Conservation (phyloP, 768 basidiomycete species). For the Boletus pseudopeckii region DNA sequence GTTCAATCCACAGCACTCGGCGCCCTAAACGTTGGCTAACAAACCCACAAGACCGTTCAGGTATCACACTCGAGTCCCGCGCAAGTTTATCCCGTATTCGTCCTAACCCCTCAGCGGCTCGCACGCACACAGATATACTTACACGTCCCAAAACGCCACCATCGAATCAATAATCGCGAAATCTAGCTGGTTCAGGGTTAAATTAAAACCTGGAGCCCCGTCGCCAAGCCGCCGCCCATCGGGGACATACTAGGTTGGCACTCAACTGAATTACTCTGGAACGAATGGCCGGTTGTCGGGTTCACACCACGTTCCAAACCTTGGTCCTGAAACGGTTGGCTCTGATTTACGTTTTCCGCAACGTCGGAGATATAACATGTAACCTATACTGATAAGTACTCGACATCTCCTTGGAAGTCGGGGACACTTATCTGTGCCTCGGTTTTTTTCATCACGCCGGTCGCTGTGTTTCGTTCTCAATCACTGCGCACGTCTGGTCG, state of each 20-base stretch:
- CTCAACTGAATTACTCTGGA: too few species aligned
- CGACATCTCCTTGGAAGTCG: background rate
- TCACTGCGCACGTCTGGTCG: background rate
- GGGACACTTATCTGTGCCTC: background rate
- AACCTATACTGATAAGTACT: background rate
- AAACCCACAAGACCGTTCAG: background rate
- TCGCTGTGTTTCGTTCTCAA: background rate
- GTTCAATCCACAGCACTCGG: background rate
- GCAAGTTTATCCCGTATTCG: too few species aligned
- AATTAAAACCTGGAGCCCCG: background rate
- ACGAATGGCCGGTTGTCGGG: background rate
- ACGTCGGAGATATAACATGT: background rate
- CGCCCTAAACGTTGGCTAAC: background rate
- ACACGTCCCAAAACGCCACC: too few species aligned
- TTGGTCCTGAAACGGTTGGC: constrained; percentile 12
- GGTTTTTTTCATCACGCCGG: background rate
- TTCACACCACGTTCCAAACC: background rate
- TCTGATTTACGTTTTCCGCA: constrained; percentile 22
- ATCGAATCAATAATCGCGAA: background rate
- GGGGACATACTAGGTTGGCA: too few species aligned
- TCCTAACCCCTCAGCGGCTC: background rate
- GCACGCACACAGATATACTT: background rate
- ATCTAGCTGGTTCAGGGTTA: background rate
- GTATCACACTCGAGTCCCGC: too few species aligned
- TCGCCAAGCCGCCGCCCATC: constrained; percentile 5